Evolutionary conservation across 208 protist genomes (phyloP), one percentile per base, ranked within the genome.

Genomic region (Trypanosoma mega): DNA sequence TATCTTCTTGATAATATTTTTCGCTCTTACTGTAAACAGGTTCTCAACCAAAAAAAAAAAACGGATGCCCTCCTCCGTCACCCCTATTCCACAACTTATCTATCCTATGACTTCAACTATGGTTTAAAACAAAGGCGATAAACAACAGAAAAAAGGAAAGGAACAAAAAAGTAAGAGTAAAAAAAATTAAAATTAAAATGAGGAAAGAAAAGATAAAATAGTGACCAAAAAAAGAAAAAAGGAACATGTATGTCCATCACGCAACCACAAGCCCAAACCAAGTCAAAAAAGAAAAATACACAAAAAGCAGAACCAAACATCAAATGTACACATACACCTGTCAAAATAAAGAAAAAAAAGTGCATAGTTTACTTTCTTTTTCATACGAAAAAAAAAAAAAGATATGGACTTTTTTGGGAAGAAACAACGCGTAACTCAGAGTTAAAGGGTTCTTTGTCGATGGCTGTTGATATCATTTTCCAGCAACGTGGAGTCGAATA

Each of bases 401-500:
- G 30, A 54, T 33, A 54, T 20, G 18, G 1, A 9, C 24, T 54
- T 12, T 6, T 18, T 20, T 30, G 3, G 23, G 8, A 7, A 36
- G 5, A 50, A 34, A 70, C 14, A 44, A 45, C 7, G 8, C 12
- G 34, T 12, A 12, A 6, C 34, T 72, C 65, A 72, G 65, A 60
- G 65, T 72, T 72, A 72, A 72, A 72, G 65, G 65, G 65, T 72
- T 72, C 65, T 52, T 64, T 1, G n/a, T 67, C 60, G 60, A 65
- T 53, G 57, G 20, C 12, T 8, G 34, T 53, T 36, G 5, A 21
- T 50, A 46, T 63, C 49, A 78, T 33, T 20, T 57, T 46, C 43
- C 51, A 27, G n/a, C 47, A 54, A 46, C 4, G 48, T 3, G 52
- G 48, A 47, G 65, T 63, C 47, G 68, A 61, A 33, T 14, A 57